These are phyloP conservation scores for Diaporthe sp. DNA, from an alignment of 2,329 filamentous ascomycete species.

Conservation along the genomic window DNA sequence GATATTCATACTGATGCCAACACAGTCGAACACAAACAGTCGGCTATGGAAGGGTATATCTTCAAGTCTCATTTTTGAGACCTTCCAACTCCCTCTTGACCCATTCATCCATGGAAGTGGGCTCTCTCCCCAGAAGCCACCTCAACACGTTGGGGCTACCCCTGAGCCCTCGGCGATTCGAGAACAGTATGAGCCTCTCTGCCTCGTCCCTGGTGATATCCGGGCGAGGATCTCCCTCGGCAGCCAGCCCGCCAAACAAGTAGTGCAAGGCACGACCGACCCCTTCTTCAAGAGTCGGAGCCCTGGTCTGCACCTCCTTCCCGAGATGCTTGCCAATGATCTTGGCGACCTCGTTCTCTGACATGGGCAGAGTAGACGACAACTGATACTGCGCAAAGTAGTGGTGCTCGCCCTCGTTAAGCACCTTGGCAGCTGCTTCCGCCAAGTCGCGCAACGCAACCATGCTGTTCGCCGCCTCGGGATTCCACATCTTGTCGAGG, in stretches of 20 bases:
- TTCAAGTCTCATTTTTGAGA: background rate
- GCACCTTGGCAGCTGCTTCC: conserved; percentile 35
- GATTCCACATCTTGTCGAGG: conserved; percentile 28
- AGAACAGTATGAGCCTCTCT: conserved; percentile 39
- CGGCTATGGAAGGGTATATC: background rate
- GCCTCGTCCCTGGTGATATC: conserved; percentile 36
- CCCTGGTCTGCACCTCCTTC: conserved; percentile 3
- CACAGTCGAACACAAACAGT: too few species aligned
- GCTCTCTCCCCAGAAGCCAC: conserved; percentile 40
- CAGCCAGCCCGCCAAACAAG: background rate
- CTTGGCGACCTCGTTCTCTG: conserved; percentile 29
- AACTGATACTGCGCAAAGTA: conserved; percentile 38
- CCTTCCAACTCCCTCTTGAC: background rate
- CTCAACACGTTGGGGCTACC: conserved; percentile 40
- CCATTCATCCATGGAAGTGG: conserved; percentile 34
- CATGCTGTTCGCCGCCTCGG: conserved; percentile 29
- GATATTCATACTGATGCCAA: background rate
- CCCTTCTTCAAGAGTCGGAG: background rate
- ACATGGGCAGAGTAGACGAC: conserved; percentile 33
- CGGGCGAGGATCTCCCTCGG: conserved; percentile 29
- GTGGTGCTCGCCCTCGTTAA: conserved; percentile 36
- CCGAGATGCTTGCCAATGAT: conserved; percentile 20
- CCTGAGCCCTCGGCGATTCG: conserved; percentile 38
- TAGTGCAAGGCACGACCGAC: background rate
- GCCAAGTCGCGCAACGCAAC: conserved; percentile 36